Base-by-base conservation (phyloP, 164 flowering plant species). In the Malania oleifera region DNA sequence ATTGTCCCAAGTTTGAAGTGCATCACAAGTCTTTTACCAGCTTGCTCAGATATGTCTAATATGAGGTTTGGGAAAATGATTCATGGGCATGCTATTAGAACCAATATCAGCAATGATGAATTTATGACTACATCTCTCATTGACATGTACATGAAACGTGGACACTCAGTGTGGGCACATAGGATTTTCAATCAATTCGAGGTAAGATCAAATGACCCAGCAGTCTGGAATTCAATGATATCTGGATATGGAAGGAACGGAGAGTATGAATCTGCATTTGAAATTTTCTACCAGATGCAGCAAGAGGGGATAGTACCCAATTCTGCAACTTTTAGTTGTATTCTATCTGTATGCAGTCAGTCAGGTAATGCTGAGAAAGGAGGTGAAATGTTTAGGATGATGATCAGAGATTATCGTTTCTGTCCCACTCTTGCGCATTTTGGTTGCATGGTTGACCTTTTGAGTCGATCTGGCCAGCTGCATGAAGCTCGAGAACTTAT, bases 71-170 rank as follows among this genome's bases (percentile, higher is more conserved):
- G 95, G 31, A 80, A 70, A 64, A 82, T 75, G 77, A 78, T 85
- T 51, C 95, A 87, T 61, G 82, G 79, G 13, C 57, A 71, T 60
- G 74, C 69, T 14, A 62, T 80, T 11, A 77, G 82, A 66, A 67
- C 54, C 22, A 60, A 60, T 52, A 48, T 64, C 6, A 22, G 29
- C 57, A 59, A 43, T 17, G 92, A 87, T 72, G 79, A 68, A 5
- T 77, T 85, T 60, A 61, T 85, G 26, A 71, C 75, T 31, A 82
- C 91, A 43, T 68, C 92, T n/a, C 67, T 84, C 9, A 74, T 87
- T 47, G 83, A 82, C 65, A 78, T 80, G 86, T 90, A 87, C 64
- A 81, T 87, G 86, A 90, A 85, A 76, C 83, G 87, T 59, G 90
- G 89, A 20, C 65, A 18, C 35, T 60, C 75, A 63, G 60, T 45